phyloP scores from a whole-genome alignment of 2,329 filamentous ascomycete species.

The Clonostachys chloroleuca region DNA sequence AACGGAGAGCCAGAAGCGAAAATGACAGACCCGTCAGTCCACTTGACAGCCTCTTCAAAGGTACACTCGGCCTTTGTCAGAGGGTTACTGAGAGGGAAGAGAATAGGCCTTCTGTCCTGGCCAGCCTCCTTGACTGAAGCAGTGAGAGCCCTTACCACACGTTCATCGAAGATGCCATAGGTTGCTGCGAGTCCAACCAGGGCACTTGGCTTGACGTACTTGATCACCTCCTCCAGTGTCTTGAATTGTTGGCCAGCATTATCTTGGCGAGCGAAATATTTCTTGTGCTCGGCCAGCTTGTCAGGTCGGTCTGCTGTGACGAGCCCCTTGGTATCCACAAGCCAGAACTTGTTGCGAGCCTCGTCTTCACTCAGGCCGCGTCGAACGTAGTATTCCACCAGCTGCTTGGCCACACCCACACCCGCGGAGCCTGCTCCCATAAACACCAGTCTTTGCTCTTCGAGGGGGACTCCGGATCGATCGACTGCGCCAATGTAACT shows the following conservation, averaged over 20 bases:
- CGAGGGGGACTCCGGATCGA: slow-evolving; percentile 76
- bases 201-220: slow-evolving; percentile 92
- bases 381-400: slow-evolving; percentile 94
- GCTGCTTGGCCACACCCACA: slow-evolving; percentile 95
- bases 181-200: slow-evolving; percentile 93
- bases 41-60: slow-evolving; percentile 85
- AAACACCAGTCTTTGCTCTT: slow-evolving; percentile 93
- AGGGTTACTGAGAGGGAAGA: slow-evolving; percentile 96
- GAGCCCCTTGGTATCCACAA: slow-evolving; percentile 94
- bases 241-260: slow-evolving; percentile 68
- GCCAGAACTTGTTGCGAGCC: slow-evolving; percentile 89
- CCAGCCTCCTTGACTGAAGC: slow-evolving; percentile 58
- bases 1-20: slow-evolving; percentile 97
- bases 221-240: slow-evolving; percentile 84
- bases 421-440: slow-evolving; percentile 93
- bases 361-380: slow-evolving; percentile 85
- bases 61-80: slow-evolving; percentile 96
- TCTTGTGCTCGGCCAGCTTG: slow-evolving; percentile 86
- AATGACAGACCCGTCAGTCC: slow-evolving; percentile 87
- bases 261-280: slow-evolving; percentile 63
- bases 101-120: slow-evolving; percentile 74
- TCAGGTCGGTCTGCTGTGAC: slow-evolving; percentile 92
- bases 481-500: slow-evolving; percentile 69
- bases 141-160: slow-evolving; percentile 70
- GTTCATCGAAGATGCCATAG: slow-evolving; percentile 88